Evolutionary conservation across 2,329 filamentous ascomycete species (phyloP).

Genomic region (Verticillium klebahnii): DNA sequence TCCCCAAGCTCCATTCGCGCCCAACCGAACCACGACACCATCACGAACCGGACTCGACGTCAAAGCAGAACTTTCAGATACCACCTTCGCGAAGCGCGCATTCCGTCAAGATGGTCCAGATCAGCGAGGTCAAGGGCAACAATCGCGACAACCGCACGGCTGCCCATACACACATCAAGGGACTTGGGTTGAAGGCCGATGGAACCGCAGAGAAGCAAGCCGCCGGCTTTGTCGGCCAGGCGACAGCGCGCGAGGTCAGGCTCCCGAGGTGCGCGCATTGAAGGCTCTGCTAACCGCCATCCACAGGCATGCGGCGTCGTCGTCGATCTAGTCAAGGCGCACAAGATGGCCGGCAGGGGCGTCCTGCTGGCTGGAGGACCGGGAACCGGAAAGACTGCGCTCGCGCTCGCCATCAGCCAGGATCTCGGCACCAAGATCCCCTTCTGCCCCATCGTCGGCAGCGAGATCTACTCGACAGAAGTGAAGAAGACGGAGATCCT

Average conservation of each 20-base stretch:
- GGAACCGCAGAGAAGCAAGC: constrained; percentile 77
- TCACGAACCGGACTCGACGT: not conserved
- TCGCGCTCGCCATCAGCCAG: constrained; percentile 92
- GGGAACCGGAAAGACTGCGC: constrained; percentile 93
- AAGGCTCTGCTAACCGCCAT: not conserved
- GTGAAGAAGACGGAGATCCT: constrained; percentile 99
- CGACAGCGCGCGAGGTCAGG: constrained; percentile 77
- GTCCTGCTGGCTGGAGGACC: constrained; percentile 91
- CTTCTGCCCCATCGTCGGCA: constrained; percentile 96
- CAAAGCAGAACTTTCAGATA: not conserved
- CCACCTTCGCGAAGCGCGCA: not conserved
- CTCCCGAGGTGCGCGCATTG: not conserved
- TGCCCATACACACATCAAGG: constrained; percentile 96
- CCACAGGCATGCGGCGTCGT: constrained; percentile 87
- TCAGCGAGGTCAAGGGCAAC: constrained; percentile 92
- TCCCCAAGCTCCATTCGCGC: not conserved
- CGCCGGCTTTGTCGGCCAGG: constrained; percentile 86
- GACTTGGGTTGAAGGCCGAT: constrained; percentile 80
- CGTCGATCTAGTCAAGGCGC: constrained; percentile 89
- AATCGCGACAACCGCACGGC: constrained; percentile 94
- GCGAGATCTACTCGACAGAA: constrained; percentile 95
- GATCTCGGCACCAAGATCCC: constrained; percentile 97
- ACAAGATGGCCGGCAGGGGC: constrained; percentile 96
- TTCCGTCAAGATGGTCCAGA: constrained; percentile 67
- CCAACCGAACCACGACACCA: not conserved